Conservation (phyloP, 1,284 basidiomycete genomes). For the Abortiporus biennis region DNA sequence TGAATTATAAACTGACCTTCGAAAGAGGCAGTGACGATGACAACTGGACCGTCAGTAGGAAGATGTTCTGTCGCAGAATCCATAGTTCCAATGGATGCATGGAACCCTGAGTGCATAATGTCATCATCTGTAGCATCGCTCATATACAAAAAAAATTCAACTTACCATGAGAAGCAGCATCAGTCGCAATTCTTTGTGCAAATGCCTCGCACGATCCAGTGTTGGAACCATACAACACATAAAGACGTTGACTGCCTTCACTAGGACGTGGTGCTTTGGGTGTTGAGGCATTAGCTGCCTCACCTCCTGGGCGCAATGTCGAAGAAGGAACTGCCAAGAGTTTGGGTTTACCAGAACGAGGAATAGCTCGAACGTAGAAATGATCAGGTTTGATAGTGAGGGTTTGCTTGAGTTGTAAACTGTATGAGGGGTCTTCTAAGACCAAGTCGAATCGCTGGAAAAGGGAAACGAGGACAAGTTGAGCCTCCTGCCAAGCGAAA, state of each 20-base stretch:
- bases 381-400: conserved; percentile 43
- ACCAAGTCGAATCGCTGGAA: conserved; percentile 40
- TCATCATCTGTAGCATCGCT: background rate
- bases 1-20: conserved; percentile 29
- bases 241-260: conserved; percentile 10
- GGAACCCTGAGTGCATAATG: conserved; percentile 30
- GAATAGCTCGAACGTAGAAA: conserved; percentile 35
- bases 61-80: conserved; percentile 35
- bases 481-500: conserved; percentile 44
- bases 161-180: conserved; percentile 33
- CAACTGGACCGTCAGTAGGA: conserved; percentile 40
- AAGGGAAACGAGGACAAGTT: conserved; percentile 34
- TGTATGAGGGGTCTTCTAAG: conserved; percentile 36
- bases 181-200: conserved; percentile 39
- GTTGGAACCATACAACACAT: conserved; percentile 44
- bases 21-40: conserved; percentile 46
- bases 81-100: conserved; percentile 33
- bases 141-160: background rate
- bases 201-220: conserved; percentile 47
- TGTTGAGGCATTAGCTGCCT: background rate
- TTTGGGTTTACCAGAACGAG: conserved; percentile 18
- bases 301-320: background rate
- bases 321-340: background rate
- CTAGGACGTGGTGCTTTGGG: background rate
- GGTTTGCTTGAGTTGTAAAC: conserved; percentile 36